Base-by-base conservation (phyloP, 176 grass and related monocot species). In the Aegilops bicornis region DNA sequence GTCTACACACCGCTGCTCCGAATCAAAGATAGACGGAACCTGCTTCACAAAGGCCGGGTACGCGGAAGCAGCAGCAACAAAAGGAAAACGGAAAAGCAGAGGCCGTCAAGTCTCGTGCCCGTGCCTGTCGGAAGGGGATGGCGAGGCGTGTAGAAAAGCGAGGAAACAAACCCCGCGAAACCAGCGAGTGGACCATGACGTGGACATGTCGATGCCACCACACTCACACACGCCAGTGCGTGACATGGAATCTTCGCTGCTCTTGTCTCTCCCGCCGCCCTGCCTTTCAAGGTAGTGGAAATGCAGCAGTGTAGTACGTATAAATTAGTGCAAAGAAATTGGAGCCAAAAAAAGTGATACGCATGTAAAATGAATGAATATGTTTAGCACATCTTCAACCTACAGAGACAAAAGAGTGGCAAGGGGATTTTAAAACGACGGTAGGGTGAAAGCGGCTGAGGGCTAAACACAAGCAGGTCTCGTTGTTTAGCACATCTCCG, bases 161-260 rank as follows among this genome's bases (percentile, higher is more conserved):
- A 63, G 5, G 80, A 16, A 43, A 68, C 85, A 80, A 13, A 25
- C 20, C 68, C 80, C 80, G 16, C 1, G 0, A 66, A 84, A 84
- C 35, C 69, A 61, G 85, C 80, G 3, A 87, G 32, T 73, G 75
- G 58, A 79, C 24, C 63, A 8, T 65, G 84, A 86, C 79, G 36
- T 83, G 42, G 75, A 84, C 89, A 48, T 64, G 14, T 65, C 79
- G 20, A 45, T 74, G 82, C 86, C 50, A 59, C 30, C 69, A 4
- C 10, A 25, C 9, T 10, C 69, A 22, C 72, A 48, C 58, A n/a
- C 43, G 77, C 31, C 33, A 27, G 77, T 79, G 45, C 15, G 73
- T 79, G 84, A 68, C 67, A 69, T 78, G 25, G 74, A 87, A 90
- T 90, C 84, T 83, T 25, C 17, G 13, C 77, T 72, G 32, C 40